Evolutionary conservation across 2,329 filamentous ascomycete species (phyloP).

Genomic region (Colletotrichum abscissum): DNA sequence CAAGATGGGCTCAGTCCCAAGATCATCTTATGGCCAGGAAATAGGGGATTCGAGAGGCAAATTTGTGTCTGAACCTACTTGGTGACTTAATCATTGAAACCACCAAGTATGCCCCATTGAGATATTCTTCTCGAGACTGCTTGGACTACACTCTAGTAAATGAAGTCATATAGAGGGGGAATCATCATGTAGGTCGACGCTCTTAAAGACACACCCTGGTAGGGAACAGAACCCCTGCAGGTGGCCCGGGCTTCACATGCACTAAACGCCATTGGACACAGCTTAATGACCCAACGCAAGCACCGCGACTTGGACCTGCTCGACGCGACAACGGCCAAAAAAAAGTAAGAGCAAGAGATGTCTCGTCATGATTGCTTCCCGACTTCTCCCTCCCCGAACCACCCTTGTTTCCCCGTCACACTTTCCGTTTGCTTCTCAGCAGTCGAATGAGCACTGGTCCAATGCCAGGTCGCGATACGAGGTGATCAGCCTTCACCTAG

Average conservation of each 20-base stretch:
- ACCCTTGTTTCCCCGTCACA: background rate
- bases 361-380: background rate
- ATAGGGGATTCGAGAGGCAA: too few species aligned
- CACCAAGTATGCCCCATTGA: too few species aligned
- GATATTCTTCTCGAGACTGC: too few species aligned
- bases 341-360: background rate
- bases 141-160: too few species aligned
- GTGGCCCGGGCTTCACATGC: conserved; percentile 14
- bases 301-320: background rate
- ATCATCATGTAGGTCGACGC: background rate
- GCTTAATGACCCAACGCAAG: background rate
- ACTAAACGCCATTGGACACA: conserved; percentile 1
- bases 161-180: too few species aligned
- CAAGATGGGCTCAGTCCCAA: too few species aligned
- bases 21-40: too few species aligned
- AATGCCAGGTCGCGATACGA: background rate
- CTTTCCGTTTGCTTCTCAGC: background rate
- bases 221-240: background rate
- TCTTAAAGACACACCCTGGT: background rate
- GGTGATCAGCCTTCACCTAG: background rate
- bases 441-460: background rate
- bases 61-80: too few species aligned
- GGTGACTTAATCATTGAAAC: too few species aligned
- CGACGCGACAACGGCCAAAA: conserved; percentile 4
- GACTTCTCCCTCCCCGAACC: background rate